Evolutionary conservation across 192 early-diverging fungal genomes (phyloP).

Genomic region (Linnemannia schmuckeri): DNA sequence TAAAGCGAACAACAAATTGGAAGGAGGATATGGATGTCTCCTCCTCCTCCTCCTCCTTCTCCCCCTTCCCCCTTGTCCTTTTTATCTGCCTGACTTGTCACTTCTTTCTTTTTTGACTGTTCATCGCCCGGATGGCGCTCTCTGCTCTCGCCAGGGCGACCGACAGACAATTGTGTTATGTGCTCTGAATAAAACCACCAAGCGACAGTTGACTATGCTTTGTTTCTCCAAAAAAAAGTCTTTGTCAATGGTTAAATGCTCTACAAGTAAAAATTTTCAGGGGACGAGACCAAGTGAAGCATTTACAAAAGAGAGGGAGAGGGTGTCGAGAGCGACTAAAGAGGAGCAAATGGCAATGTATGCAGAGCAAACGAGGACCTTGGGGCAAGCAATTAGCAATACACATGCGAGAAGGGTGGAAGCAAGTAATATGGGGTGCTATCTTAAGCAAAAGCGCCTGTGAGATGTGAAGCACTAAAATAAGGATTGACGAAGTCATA

Average conservation of each 20-base stretch:
- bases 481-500: no score
- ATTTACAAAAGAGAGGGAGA: no score
- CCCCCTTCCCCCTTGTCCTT: background rate
- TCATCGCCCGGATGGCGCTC: background rate
- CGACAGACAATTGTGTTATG: background rate
- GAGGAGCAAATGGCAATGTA: background rate
- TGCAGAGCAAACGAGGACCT: background rate
- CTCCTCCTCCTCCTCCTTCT: background rate
- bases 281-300: background rate
- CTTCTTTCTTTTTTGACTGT: background rate
- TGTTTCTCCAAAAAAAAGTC: background rate
- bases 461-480: no score
- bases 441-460: no score
- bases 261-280: background rate
- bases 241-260: background rate
- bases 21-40: background rate
- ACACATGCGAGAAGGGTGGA: background rate
- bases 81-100: background rate
- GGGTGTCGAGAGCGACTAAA: background rate
- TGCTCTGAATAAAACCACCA: background rate
- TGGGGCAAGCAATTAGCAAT: background rate
- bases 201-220: background rate
- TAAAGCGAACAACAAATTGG: background rate
- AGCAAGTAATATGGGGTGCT: no score
- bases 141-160: background rate